Evolutionary conservation across 306 rosid genomes (phyloP).

Genomic region (Citrullus colocynthis): DNA sequence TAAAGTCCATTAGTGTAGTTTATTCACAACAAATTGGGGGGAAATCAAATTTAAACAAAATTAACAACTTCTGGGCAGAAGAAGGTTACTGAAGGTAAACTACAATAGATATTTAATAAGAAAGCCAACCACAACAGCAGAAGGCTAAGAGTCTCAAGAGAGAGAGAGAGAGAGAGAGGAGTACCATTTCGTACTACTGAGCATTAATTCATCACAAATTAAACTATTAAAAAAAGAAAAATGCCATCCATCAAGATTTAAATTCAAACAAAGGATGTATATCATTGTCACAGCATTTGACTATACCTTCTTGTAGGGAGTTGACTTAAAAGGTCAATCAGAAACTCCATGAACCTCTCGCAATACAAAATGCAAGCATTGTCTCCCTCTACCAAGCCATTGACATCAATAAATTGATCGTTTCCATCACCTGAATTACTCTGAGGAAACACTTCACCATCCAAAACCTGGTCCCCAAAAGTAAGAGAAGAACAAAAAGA

Average conservation of each 20-base stretch:
- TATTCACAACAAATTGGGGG: neutral
- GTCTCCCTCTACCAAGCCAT: constrained; percentile 31
- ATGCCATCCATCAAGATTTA: neutral
- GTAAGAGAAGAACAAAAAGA: constrained; percentile 1
- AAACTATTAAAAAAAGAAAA: neutral
- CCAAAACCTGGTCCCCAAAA: constrained; percentile 50
- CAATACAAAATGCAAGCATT: constrained; percentile 90
- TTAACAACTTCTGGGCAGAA: neutral
- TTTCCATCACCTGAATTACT: constrained; percentile 24
- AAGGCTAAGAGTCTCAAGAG: neutral
- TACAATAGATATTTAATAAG: neutral
- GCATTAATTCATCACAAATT: neutral
- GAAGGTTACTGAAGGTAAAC: neutral
- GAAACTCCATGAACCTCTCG: constrained; percentile 97
- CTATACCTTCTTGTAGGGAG: constrained; percentile 89
- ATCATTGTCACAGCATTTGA: neutral
- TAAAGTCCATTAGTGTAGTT: neutral
- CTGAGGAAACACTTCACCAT: constrained; percentile 43
- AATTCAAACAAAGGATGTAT: neutral
- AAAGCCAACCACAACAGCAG: neutral
- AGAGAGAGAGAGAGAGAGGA: neutral
- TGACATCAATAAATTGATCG: constrained; percentile 25
- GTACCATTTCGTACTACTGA: neutral
- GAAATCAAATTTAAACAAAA: neutral
- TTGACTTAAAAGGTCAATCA: constrained; percentile 94